Evolutionary conservation across 2,329 filamentous ascomycete species (phyloP).

Genomic region (Penicillium capsulatum): DNA sequence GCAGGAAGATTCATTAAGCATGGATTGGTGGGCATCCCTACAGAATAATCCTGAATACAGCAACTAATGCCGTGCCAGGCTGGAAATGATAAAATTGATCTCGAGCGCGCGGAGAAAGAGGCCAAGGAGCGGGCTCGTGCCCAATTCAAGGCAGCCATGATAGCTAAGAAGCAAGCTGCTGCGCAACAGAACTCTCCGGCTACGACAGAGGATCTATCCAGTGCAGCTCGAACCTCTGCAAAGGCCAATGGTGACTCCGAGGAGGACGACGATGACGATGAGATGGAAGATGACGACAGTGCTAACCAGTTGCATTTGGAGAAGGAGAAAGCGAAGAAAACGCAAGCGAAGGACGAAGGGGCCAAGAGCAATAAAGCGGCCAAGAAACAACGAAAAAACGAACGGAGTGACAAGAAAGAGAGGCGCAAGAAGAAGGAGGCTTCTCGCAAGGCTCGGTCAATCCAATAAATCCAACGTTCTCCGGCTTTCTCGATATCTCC

Average conservation of each 20-base stretch:
- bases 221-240: conserved; percentile 9
- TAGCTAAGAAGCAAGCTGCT: conserved; percentile 38
- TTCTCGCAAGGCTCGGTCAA: conserved; percentile 30
- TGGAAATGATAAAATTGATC: conserved; percentile 50
- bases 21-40: conserved; percentile 58
- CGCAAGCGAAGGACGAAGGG: conserved; percentile 11
- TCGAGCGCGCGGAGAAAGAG: conserved; percentile 48
- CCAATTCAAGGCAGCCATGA: conserved; percentile 45
- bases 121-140: conserved; percentile 50
- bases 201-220: conserved; percentile 11
- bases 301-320: conserved; percentile 26
- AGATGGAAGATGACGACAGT: conserved; percentile 12
- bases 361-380: conserved; percentile 24
- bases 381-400: conserved; percentile 1
- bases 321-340: conserved; percentile 20
- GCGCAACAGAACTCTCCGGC: conserved; percentile 19
- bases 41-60: neutral
- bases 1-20: conserved; percentile 77
- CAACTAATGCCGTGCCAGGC: conserved; percentile 30
- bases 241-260: conserved; percentile 18
- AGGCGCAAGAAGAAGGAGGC: conserved; percentile 42
- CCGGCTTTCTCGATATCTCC: too few relatives aligned
- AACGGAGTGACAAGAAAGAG: conserved; percentile 26
- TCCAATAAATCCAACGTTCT: conserved; percentile 11
- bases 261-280: conserved; percentile 9